A percentile compares a stretch with the other conserved stretches of the same genome.
phyloP scores from a whole-genome alignment of 2,329 filamentous ascomycete genomes.

The Cercospora beticola region DNA sequence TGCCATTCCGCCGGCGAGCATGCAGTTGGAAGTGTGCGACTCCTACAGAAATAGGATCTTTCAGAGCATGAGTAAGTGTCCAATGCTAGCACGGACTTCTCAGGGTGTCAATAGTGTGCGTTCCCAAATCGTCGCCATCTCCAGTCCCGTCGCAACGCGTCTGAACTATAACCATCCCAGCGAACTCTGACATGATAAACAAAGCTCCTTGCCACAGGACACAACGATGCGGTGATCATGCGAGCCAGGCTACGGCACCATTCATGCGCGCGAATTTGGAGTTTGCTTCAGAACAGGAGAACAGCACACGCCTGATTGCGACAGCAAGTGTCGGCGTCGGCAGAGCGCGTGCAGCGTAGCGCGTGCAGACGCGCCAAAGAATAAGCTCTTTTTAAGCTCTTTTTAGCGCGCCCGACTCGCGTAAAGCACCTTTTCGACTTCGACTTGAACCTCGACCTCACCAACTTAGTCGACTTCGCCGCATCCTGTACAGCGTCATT shows the following conservation, averaged over 20 bases:
- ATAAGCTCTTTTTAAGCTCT: not conserved
- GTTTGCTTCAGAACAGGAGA: not conserved
- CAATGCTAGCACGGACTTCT: not conserved
- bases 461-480: not conserved
- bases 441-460: not conserved
- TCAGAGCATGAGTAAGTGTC: slow-evolving; percentile 7
- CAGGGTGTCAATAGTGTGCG: not conserved
- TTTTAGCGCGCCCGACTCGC: not conserved
- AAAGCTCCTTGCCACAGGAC: not conserved
- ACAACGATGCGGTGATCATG: not conserved
- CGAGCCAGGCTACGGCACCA: not conserved
- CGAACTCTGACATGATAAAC: not conserved
- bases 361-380: not conserved
- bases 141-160: not conserved
- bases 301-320: not conserved
- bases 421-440: not conserved
- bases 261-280: not conserved
- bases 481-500: not conserved
- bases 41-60: slow-evolving; percentile 26
- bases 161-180: not conserved
- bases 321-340: not conserved
- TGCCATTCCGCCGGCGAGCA: slow-evolving; percentile 37
- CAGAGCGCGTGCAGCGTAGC: not conserved
- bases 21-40: slow-evolving; percentile 38
- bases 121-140: not conserved